Evolutionary conservation across 345 rosid species (phyloP).

Genomic region (Murraya koenigii): DNA sequence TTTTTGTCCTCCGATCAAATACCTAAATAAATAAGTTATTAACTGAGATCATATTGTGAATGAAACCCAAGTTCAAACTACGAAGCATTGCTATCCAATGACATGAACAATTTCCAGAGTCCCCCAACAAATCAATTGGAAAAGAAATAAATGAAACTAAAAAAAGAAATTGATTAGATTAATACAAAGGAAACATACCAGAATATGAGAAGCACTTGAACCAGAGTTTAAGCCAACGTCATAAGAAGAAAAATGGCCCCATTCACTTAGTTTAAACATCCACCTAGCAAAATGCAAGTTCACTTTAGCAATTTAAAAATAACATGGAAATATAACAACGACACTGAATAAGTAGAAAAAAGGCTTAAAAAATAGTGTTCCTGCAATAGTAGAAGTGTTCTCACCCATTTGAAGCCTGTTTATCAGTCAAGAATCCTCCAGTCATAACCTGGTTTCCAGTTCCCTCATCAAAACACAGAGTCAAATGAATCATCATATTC

Average conservation of each 20-base stretch:
- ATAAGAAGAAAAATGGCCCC: constrained; percentile 86
- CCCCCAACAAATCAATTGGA: not conserved
- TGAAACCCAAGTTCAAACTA: not conserved
- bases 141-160: too few relatives aligned
- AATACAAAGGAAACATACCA: constrained; percentile 46
- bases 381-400: constrained; percentile 8
- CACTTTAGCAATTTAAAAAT: not conserved
- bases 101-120: not conserved
- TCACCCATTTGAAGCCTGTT: constrained; percentile 91
- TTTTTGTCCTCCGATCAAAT: constrained; percentile 72
- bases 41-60: constrained; percentile 11
- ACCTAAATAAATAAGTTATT: constrained; percentile 51
- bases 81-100: not conserved
- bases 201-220: constrained; percentile 84
- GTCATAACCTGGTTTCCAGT: constrained; percentile 92
- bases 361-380: not conserved
- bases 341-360: not conserved
- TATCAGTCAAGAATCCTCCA: constrained; percentile 95
- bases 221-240: constrained; percentile 89
- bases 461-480: constrained; percentile 94
- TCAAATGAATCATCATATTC: constrained; percentile 81
- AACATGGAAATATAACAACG: not conserved
- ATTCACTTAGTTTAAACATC: constrained; percentile 94
- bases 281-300: constrained; percentile 45
- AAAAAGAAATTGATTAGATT: not conserved